phyloP scores from a whole-genome alignment of 371 early-diverging fungal genomes.

The Mucor velutinosus region DNA sequence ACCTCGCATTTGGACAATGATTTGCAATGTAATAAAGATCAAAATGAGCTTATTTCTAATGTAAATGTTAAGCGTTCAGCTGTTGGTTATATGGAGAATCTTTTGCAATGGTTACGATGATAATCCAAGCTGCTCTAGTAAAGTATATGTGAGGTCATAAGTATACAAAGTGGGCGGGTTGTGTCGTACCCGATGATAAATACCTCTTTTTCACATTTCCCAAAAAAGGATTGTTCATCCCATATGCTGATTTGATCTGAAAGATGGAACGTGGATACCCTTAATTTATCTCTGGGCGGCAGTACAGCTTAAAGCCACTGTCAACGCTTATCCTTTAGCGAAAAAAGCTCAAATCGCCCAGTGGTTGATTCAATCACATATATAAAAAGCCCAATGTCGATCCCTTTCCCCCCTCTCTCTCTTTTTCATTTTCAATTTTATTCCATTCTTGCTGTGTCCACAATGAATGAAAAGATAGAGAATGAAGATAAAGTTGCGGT shows the following conservation, averaged over 20 bases:
- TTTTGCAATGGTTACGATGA: not conserved
- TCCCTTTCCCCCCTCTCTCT: not conserved
- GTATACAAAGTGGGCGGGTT: not conserved
- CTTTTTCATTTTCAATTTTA: not conserved
- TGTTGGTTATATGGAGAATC: not conserved
- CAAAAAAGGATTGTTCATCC: not conserved
- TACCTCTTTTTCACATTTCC: not conserved
- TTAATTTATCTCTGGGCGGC: no score
- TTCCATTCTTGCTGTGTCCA: not conserved
- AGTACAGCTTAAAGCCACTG: not conserved
- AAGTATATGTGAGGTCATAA: not conserved
- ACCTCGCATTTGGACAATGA: not conserved
- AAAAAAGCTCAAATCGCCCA: slow-evolving; percentile 7
- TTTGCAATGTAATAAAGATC: not conserved
- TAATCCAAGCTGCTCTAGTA: not conserved
- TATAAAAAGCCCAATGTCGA: not conserved
- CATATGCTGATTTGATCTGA: not conserved
- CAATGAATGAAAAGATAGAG: slow-evolving; percentile 11
- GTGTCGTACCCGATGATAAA: slow-evolving; percentile 1
- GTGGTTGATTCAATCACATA: not conserved
- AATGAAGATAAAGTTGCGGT: slow-evolving; percentile 10
- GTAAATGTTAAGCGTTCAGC: not conserved
- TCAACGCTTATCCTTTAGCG: slow-evolving; percentile 5
- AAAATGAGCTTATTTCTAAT: not conserved
- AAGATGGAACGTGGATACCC: not conserved